Base-by-base conservation (phyloP, 371 early-diverging fungal species). In the Apophysomyces sp. region DNA sequence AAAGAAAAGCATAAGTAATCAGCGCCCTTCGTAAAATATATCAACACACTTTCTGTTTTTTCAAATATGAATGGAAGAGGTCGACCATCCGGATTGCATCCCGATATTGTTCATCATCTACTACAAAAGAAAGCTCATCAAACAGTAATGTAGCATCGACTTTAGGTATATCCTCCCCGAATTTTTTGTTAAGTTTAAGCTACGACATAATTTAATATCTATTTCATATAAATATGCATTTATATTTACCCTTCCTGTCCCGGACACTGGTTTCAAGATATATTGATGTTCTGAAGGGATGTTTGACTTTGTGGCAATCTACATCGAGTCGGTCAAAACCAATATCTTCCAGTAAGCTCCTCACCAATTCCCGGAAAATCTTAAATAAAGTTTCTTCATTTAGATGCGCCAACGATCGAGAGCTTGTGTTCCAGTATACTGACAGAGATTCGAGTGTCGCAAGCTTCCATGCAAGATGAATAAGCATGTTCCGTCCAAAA, bases 231-330 rank as follows among this genome's bases (percentile, higher is more conserved):
- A 24, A 16, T 15, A 24, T 26, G 26, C 11, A 27, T 5, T n/a
- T 7, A 9, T 21, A 55, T 67, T 65, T 60, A 92, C 90, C 75
- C 86, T 89, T 27, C 92, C 94, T 18, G 78, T 77, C 4, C 94
- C 94, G n/a, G 90, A 88, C 0, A 95, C 92, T 0, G 95, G 95
- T 58, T 83, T 86, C 30, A 95, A 61, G 7, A 95, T 84, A 39
- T 90, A 92, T 63, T 87, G 89, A 49, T 86, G 82, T 3, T 69
- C 59, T 24, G 39, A 29, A 1, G 62, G 44, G n/a, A 49, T 55
- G 28, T 67, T 57, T 0, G 58, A 31, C 11, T 66, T 62, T 15
- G 69, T 68, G 4, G 78, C 74, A 36, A 81, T 81, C 81, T 81
- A 61, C 11, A 21, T 9, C 30, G 15, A n/a, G 21, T 18, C 52